Base-by-base conservation (phyloP, 1,284 basidiomycete genomes). In the Cryptococcus neoformans region DNA sequence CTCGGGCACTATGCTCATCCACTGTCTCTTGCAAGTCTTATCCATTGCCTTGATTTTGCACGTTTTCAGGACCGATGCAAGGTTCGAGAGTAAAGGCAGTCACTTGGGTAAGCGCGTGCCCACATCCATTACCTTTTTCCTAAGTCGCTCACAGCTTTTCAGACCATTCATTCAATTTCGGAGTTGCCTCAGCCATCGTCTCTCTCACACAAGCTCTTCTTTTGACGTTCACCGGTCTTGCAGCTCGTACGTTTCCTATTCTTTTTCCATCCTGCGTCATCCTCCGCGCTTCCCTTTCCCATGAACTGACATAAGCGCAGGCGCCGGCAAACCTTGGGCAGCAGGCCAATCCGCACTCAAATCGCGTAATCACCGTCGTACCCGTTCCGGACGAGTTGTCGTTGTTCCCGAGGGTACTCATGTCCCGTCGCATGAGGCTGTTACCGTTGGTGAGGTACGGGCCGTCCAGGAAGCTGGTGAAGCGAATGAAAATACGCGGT, bases 291-390 rank as follows among this genome's bases (percentile, higher is more conserved):
- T 16, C 45, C 45, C 16, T 28, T 6, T 49, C 8, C 4, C 45
- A 2, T 36, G 28, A 28, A 28, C 28, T 28, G 28, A 28, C 28
- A 28, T 4, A 28, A 69, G 28, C 28, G 28, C 28, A 28, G 68
- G 65, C 37, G 70, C 72, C 36, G 76, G 76, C 16, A 67, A 73
- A 60, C 67, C 68, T 21, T 78, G 76, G 76, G 76, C 76, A 3
- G 76, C 73, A 1, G 76, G 76, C 7, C 70, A 69, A 48, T 74
- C 72, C 2, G 74, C 72, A 1, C 57, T 65, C 8, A 62, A 68
- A 53, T 68, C 71, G 1, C 63, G 69, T 9, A 60, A 70, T 53
- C 75, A 78, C 56, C 65, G 71, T 35, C 66, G 76, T 35, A 77
- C 76, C 1, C 65, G 69, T 17, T 75, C 72, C 1, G 76, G 76